These are phyloP conservation scores for Phytopythium chamaehyphon DNA, from an alignment of 352 stramenopile species.

Conservation along the genomic window DNA sequence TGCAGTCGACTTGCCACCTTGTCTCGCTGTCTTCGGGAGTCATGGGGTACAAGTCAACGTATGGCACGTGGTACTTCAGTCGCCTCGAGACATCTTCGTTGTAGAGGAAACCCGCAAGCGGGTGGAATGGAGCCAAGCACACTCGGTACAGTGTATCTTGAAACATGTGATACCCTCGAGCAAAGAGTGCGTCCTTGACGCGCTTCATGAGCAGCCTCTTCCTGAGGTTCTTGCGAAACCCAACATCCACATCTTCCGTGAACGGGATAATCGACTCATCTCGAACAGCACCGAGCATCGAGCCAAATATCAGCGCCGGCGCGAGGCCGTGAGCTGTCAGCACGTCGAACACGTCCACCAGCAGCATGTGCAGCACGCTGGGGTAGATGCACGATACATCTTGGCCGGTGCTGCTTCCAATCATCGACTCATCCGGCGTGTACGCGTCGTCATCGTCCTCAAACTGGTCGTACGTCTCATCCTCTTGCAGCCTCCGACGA, in stretches of 20 bases:
- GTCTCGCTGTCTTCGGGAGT: constrained; percentile 8
- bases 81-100: constrained; percentile 6
- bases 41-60: constrained; percentile 32
- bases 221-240: constrained; percentile 4
- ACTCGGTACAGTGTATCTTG: constrained; percentile 16
- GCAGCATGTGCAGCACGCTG: constrained; percentile 13
- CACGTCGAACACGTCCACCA: constrained; percentile 12
- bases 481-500: too few relatives aligned
- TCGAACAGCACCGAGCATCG: constrained; percentile 14
- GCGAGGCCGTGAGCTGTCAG: not conserved
- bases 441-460: not conserved
- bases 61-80: constrained; percentile 17
- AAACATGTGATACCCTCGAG: constrained; percentile 16
- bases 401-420: not conserved
- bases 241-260: constrained; percentile 18
- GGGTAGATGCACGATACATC: constrained; percentile 13
- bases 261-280: constrained; percentile 14
- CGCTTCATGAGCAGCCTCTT: constrained; percentile 5
- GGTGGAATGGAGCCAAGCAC: constrained; percentile 27
- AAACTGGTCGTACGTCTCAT: not conserved
- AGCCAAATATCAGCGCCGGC: constrained; percentile 11
- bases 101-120: constrained; percentile 22
- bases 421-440: not conserved
- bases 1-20: constrained; percentile 15
- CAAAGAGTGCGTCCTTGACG: constrained; percentile 7